Conservation (phyloP, 768 basidiomycete genomes). For the Naganishia friedmannii region DNA sequence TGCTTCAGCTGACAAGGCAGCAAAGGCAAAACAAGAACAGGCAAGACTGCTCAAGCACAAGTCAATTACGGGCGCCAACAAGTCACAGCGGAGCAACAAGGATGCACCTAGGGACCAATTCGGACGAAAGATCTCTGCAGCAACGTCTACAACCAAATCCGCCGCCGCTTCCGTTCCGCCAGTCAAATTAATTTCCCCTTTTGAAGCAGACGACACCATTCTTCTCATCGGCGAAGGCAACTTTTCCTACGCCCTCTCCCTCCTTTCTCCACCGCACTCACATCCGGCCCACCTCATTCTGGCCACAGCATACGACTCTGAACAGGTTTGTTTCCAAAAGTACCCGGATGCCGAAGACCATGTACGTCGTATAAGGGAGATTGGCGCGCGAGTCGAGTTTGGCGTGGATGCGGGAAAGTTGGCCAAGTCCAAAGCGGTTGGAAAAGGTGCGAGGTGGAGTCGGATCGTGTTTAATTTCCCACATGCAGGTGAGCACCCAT, state of each 20-base stretch:
- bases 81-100: constrained; percentile 7
- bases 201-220: constrained; percentile 49
- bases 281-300: constrained; percentile 68
- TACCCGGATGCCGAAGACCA: constrained; percentile 68
- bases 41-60: constrained; percentile 26
- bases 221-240: constrained; percentile 83
- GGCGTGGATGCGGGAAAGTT: constrained; percentile 78
- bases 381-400: constrained; percentile 72
- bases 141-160: not conserved
- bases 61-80: constrained; percentile 25
- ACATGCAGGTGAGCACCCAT: constrained; percentile 69
- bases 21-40: constrained; percentile 26
- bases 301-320: constrained; percentile 80
- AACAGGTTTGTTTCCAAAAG: constrained; percentile 72
- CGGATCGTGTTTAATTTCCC: constrained; percentile 93
- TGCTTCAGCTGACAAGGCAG: constrained; percentile 18
- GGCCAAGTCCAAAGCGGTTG: constrained; percentile 55
- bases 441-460: constrained; percentile 59
- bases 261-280: constrained; percentile 59
- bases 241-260: constrained; percentile 82
- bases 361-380: constrained; percentile 59
- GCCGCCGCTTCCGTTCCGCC: not conserved
- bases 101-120: not conserved
- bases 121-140: not conserved
- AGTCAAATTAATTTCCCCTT: constrained; percentile 32